A percentile compares a stretch with the other conserved stretches of the same genome.
phyloP scores from a whole-genome alignment of 176 grass and related monocot genomes.

The Oryza officinalis region DNA sequence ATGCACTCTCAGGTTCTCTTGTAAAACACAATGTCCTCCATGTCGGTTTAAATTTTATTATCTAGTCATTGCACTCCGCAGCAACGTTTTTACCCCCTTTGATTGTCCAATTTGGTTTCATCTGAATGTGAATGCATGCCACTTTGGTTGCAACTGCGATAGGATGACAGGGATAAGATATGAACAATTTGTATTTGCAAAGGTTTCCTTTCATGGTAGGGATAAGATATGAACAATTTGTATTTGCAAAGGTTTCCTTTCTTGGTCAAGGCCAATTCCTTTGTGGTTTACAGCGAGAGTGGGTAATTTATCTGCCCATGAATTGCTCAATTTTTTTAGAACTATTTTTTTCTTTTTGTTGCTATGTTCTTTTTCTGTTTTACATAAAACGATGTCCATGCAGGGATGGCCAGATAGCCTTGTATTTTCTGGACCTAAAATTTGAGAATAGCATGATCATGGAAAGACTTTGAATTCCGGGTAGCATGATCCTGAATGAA shows the following conservation, averaged over 20 bases:
- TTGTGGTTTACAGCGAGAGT: not conserved
- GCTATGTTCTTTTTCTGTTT: not conserved
- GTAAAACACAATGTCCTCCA: not conserved
- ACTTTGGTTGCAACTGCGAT: not conserved
- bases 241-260: not conserved
- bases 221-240: not conserved
- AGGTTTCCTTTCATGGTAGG: not conserved
- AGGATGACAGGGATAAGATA: not conserved
- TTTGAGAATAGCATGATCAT: constrained; percentile 7
- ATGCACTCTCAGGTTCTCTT: not conserved
- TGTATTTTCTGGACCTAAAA: not conserved
- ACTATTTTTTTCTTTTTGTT: constrained; percentile 8
- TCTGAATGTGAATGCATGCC: not conserved
- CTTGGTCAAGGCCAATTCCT: not conserved
- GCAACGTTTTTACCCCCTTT: not conserved
- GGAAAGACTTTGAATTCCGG: not conserved
- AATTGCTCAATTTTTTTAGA: not conserved
- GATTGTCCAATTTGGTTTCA: not conserved
- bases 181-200: not conserved
- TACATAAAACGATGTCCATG: not conserved
- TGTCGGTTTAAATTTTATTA: not conserved
- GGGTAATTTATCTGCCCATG: not conserved
- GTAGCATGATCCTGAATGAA: not conserved
- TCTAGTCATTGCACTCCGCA: not conserved
- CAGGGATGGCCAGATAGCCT: not conserved